Percentiles rank a stretch among this genome's conserved stretches.
phyloP scores from a whole-genome alignment of 441 rosid genomes.

The Rhodomyrtus psidioides region DNA sequence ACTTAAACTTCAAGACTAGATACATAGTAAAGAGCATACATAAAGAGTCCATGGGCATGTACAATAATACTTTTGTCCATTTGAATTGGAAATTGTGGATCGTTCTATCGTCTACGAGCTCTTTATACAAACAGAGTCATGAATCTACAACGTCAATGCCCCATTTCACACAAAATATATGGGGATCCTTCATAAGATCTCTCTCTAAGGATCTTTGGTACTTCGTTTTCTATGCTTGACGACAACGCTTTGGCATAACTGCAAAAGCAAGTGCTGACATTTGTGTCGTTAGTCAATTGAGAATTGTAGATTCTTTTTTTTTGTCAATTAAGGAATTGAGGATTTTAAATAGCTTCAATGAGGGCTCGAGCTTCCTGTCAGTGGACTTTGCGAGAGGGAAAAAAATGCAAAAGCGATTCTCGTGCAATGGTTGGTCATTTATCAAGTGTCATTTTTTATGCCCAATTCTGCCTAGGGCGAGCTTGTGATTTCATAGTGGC shows the following conservation, averaged over 20 bases:
- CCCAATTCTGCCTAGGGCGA: not conserved
- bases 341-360: too few species aligned
- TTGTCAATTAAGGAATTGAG: too few species aligned
- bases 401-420: too few species aligned
- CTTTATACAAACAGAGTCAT: not conserved
- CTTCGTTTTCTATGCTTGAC: not conserved
- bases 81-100: not conserved
- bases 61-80: not conserved
- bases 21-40: not conserved
- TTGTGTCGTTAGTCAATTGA: too few species aligned
- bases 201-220: not conserved
- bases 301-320: too few species aligned
- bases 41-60: not conserved
- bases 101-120: not conserved
- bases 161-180: not conserved
- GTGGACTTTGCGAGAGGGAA: not conserved
- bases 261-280: not conserved
- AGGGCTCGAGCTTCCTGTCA: not conserved
- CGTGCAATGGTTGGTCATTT: not conserved
- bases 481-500: not conserved
- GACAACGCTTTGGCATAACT: not conserved
- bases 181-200: not conserved
- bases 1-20: not conserved
- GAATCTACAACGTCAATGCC: not conserved
- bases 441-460: not conserved